Base-by-base conservation (phyloP, 1,139 yeast species). In the Geotrichum macrosporum region DNA sequence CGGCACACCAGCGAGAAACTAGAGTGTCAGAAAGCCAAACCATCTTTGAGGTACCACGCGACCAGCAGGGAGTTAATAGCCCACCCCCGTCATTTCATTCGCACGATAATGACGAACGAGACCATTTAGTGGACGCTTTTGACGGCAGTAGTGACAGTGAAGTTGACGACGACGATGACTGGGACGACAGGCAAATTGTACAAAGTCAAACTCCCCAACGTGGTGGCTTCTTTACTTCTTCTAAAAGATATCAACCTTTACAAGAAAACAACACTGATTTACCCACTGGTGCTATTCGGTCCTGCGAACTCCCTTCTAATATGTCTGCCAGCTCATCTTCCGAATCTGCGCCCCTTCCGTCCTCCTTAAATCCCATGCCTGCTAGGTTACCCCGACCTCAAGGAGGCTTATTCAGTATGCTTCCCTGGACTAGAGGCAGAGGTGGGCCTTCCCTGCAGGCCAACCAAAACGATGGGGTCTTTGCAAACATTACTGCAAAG, bases 401-500 rank as follows among this genome's bases (percentile, higher is more conserved):
- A 47, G 39, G 36, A 47, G 33, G 27, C 43, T 41, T 37, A 20
- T 35, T 37, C 47, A 12, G 49, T 33, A 33, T 36, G 48, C 33
- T 40, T 38, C 21, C 44, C 44, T 35, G 38, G 38, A 13, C 15
- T 19, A 29, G 27, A 4, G 16, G 38, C n/a, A 12, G 34, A 33
- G n/a, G 39, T 16, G 8, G 32, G 29, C 15, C 38, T 10, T 24
- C 27, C 10, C 27, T 24, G 36, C 26, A 35, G 9, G 46, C 47
- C 13, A 73, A 79, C 18, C 63, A 71, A 12, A 74, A 73, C 48
- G 98, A 92, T 64, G 98, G 98, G 8, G 98, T 92, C 5, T 92
- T 92, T 66, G 80, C 94, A 40, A 92, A 92, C 64, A 68, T 92
- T 58, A 78, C 84, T 60, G 97, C 97, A 4, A 89, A 88, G 42